Evolutionary conservation across 306 rosid genomes (phyloP).

Genomic region (Cajanus cajan): DNA sequence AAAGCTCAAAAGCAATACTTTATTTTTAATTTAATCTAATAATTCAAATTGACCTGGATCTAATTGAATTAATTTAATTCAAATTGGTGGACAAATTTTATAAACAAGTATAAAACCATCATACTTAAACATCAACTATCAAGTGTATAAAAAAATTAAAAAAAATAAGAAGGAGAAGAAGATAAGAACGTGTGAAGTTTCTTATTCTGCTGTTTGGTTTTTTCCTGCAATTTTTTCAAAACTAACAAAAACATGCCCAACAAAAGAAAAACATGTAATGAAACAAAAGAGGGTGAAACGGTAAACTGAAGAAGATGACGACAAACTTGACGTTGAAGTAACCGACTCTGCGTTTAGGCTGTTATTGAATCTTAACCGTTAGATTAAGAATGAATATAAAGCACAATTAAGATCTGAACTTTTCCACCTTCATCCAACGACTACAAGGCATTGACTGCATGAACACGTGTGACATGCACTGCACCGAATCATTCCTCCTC

Average conservation of each 20-base stretch:
- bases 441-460: neutral
- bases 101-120: neutral
- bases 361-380: neutral
- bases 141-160: too few relatives aligned
- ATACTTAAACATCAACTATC: neutral
- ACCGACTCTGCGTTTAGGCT: neutral
- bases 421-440: neutral
- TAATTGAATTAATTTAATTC: neutral
- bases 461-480: neutral
- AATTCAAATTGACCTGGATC: neutral
- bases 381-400: neutral
- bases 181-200: neutral
- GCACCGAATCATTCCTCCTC: neutral
- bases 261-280: neutral
- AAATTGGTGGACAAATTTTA: neutral
- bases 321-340: constrained; percentile 28
- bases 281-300: neutral
- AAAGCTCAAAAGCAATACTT: too few relatives aligned
- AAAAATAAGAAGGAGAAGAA: neutral
- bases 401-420: neutral
- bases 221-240: neutral
- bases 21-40: too few relatives aligned
- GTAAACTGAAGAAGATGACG: neutral
- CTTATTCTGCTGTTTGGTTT: neutral
- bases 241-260: neutral